Evolutionary conservation across 108 stramenopile genomes (phyloP).

Genomic region (Discostella stelligeroides): DNA sequence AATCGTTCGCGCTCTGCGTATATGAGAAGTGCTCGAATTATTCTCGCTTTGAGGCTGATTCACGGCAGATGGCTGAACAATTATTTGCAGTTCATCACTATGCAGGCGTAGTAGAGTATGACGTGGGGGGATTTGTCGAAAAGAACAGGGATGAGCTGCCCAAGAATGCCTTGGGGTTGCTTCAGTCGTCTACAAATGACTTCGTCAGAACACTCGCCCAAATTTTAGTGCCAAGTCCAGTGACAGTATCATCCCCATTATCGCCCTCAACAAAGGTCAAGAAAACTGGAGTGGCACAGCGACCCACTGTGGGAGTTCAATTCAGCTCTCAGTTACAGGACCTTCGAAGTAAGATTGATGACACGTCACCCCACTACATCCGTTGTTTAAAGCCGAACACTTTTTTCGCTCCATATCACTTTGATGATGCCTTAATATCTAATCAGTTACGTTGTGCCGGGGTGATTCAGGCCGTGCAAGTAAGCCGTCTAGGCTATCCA

Average conservation of each 20-base stretch:
- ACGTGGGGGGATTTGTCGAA: slow-evolving; percentile 78
- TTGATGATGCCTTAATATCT: slow-evolving; percentile 72
- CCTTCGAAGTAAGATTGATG: slow-evolving; percentile 74
- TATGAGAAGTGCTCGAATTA: slow-evolving; percentile 80
- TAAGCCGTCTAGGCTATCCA: slow-evolving; percentile 84
- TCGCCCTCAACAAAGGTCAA: background rate
- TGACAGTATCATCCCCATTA: too few species aligned
- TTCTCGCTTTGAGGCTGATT: slow-evolving; percentile 84
- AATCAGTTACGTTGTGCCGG: slow-evolving; percentile 87
- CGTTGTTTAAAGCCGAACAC: slow-evolving; percentile 91
- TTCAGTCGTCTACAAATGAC: slow-evolving; percentile 51
- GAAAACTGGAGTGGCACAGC: slow-evolving; percentile 38
- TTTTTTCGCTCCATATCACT: slow-evolving; percentile 62
- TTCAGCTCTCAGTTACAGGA: slow-evolving; percentile 68
- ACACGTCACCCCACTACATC: slow-evolving; percentile 84
- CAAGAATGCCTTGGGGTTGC: slow-evolving; percentile 73
- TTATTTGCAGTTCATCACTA: slow-evolving; percentile 84
- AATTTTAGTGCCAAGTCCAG: slow-evolving; percentile 32
- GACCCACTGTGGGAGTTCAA: slow-evolving; percentile 75
- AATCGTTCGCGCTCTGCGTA: slow-evolving; percentile 56
- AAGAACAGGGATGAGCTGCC: slow-evolving; percentile 94
- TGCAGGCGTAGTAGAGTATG: slow-evolving; percentile 90
- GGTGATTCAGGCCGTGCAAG: slow-evolving; percentile 87
- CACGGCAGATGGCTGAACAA: slow-evolving; percentile 62
- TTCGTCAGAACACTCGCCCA: slow-evolving; percentile 58